Evolutionary conservation across 768 basidiomycete species (phyloP).

Genomic region (Hemileccinum impolitum): DNA sequence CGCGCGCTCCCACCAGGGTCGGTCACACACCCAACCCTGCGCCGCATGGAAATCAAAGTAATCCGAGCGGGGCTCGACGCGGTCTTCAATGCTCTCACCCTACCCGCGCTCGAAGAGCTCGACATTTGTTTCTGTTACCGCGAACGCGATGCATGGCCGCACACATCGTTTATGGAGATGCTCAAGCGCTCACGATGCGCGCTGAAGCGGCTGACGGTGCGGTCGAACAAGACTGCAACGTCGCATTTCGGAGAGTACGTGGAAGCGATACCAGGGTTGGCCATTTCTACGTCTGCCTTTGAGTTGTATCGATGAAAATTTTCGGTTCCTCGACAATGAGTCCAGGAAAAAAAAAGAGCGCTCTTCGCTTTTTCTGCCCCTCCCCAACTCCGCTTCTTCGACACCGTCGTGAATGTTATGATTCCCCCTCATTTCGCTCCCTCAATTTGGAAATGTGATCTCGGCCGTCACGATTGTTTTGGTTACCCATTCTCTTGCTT

Average conservation of each 20-base stretch:
- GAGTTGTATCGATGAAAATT: background rate
- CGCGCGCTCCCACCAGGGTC: slow-evolving; percentile 8
- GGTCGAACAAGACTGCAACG: slow-evolving; percentile 21
- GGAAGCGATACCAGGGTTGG: slow-evolving; percentile 20
- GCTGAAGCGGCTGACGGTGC: slow-evolving; percentile 22
- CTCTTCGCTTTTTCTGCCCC: no score
- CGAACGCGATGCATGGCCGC: slow-evolving; percentile 29
- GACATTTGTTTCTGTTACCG: slow-evolving; percentile 31
- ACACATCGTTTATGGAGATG: slow-evolving; percentile 22
- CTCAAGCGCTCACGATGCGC: slow-evolving; percentile 23
- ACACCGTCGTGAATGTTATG: no score
- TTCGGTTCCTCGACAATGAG: background rate
- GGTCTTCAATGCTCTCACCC: slow-evolving; percentile 17
- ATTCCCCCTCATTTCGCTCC: no score
- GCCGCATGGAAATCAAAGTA: slow-evolving; percentile 30
- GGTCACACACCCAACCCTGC: slow-evolving; percentile 16
- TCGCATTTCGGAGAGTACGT: slow-evolving; percentile 23
- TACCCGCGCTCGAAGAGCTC: slow-evolving; percentile 30
- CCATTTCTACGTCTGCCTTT: slow-evolving; percentile 10
- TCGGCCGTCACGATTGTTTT: no score
- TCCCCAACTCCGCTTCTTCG: no score
- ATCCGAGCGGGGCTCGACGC: slow-evolving; percentile 22
- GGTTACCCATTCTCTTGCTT: no score
- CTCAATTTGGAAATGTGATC: no score
- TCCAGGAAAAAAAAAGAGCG: background rate